These are phyloP conservation scores for Phytophthora parvispora DNA, from an alignment of 352 stramenopile genomes.

Conservation along the genomic window DNA sequence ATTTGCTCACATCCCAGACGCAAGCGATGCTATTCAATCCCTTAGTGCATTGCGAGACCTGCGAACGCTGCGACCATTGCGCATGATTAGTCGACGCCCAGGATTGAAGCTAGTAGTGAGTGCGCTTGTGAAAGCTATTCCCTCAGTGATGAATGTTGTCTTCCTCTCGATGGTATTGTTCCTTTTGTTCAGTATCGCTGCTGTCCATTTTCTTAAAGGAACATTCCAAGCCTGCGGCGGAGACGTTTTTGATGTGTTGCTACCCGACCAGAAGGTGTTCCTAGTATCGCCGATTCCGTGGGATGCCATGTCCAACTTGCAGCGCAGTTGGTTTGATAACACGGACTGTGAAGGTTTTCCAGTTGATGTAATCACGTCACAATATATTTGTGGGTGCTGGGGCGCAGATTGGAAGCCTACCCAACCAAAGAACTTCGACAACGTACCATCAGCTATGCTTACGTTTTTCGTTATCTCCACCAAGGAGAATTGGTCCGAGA, in stretches of 20 bases:
- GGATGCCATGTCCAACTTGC: conserved; percentile 22
- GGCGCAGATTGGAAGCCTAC: conserved; percentile 48
- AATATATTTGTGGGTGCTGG: conserved; percentile 73
- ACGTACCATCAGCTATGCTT: conserved; percentile 76
- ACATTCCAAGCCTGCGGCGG: conserved; percentile 81
- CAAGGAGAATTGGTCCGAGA: conserved; percentile 91
- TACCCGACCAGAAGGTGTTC: conserved; percentile 39
- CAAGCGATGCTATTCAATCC: conserved; percentile 53
- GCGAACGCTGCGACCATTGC: conserved; percentile 86
- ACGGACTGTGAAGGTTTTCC: conserved; percentile 49
- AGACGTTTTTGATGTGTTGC: conserved; percentile 50
- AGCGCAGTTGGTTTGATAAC: conserved; percentile 57
- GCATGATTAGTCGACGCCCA: conserved; percentile 86
- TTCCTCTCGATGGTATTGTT: conserved; percentile 93
- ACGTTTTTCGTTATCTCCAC: conserved; percentile 94
- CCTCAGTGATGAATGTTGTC: conserved; percentile 84
- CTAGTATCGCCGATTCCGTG: conserved; percentile 51
- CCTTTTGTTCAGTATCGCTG: conserved; percentile 95
- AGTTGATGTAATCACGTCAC: conserved; percentile 50
- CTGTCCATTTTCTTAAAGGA: conserved; percentile 94
- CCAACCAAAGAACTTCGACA: conserved; percentile 82
- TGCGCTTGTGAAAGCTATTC: conserved; percentile 87
- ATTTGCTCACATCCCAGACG: conserved; percentile 37
- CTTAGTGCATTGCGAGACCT: conserved; percentile 83
- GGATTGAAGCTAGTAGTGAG: conserved; percentile 92